phyloP scores from a whole-genome alignment of 495 filamentous ascomycete species.

The Lepraria neglecta region DNA sequence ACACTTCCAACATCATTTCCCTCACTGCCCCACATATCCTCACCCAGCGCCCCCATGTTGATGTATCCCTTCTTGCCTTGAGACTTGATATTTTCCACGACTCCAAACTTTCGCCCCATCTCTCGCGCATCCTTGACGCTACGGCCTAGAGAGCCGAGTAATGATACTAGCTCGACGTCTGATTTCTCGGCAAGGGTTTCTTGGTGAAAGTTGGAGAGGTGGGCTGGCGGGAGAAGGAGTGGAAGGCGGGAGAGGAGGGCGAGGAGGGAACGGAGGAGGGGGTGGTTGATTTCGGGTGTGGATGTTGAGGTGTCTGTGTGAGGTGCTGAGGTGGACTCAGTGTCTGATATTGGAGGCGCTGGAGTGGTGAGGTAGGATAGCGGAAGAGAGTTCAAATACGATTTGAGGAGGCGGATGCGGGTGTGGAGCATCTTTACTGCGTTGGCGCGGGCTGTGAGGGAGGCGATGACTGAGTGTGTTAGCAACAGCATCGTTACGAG shows the following conservation, averaged over 20 bases:
- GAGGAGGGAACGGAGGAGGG: slow-evolving; percentile 60
- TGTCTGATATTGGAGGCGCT: slow-evolving; percentile 22
- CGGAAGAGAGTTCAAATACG: slow-evolving; percentile 71
- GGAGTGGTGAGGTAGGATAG: slow-evolving; percentile 47
- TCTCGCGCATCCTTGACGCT: slow-evolving; percentile 61
- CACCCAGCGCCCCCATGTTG: neutral
- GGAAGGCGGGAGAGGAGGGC: slow-evolving; percentile 57
- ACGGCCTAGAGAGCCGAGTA: slow-evolving; percentile 63
- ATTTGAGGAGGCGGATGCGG: slow-evolving; percentile 72
- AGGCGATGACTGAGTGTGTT: slow-evolving; percentile 50
- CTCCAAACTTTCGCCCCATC: slow-evolving; percentile 63
- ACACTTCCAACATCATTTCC: neutral
- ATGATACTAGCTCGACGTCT: slow-evolving; percentile 66
- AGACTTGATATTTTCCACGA: slow-evolving; percentile 48
- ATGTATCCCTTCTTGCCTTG: slow-evolving; percentile 17
- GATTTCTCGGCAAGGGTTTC: slow-evolving; percentile 63
- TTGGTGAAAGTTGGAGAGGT: slow-evolving; percentile 41
- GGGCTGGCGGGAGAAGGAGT: slow-evolving; percentile 51
- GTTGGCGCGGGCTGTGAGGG: slow-evolving; percentile 79
- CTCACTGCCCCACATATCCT: neutral
- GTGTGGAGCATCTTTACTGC: slow-evolving; percentile 86
- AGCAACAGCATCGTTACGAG: neutral
- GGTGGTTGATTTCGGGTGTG: slow-evolving; percentile 36
- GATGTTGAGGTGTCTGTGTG: slow-evolving; percentile 29
- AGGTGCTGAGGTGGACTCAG: slow-evolving; percentile 49